Base-by-base conservation (phyloP, 139 green algal genomes). In the Haematococcus lacustris region DNA sequence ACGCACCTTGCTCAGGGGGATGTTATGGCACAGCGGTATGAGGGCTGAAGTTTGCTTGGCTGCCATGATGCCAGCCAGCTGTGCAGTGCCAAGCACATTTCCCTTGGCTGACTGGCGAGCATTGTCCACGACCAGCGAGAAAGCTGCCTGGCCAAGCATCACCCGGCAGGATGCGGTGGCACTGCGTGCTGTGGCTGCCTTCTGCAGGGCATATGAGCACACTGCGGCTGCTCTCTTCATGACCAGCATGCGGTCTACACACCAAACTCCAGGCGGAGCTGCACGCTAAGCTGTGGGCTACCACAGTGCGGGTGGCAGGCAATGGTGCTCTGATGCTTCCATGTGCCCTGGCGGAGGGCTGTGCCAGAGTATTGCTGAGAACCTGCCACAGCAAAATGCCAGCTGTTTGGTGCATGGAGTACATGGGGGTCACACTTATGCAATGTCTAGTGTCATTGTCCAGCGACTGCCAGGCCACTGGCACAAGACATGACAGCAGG, bases 1-100 rank as follows among this genome's bases (percentile, higher is more conserved):
- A 13, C 88, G 62, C 51, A 95, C 89, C 40, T 85, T 85, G 73
- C 68, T 88, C 50, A 97, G 74, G 13, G 81, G 66, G 6, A 97
- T 82, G 68, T 83, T 87, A 75, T 97, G 92, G 80, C 92, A 97
- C 40, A 97, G 80, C 17, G 94, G 94, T 50, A 98, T 98, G 57
- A 96, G 77, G 1, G 13, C 32, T 2, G 75, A 32, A 0, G 92
- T 97, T 37, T 87, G 76, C 76, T 99, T 99, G 39, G 95, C 94
- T 1, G 71, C 95, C 77, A 86, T 92, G 66, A 98, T 95, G 37
- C 94, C 93, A 2, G 94, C 94, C 38, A 98, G 68, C 79, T 93
- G 83, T 0, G 94, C 89, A 17, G 92, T 81, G 1, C 75, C 82
- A 32, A 98, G 80, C 38, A 98, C 93, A 57, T 98, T 91, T 0